Evolutionary conservation across 345 rosid species (phyloP).

Genomic region (Salix arbutifolia): DNA sequence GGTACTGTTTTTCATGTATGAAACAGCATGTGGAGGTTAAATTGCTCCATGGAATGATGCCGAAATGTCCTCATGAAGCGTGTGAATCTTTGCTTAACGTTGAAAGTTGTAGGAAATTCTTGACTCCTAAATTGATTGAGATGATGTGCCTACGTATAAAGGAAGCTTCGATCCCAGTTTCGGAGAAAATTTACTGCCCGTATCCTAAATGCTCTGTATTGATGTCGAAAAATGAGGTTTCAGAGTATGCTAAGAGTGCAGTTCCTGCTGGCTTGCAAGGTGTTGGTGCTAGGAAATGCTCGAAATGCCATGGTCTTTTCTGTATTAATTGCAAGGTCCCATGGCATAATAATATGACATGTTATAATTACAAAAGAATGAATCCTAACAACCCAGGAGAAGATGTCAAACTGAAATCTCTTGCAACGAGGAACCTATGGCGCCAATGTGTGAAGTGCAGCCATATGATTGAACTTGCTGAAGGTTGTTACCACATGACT

Average conservation of each 20-base stretch:
- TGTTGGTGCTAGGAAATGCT: slow-evolving; percentile 55
- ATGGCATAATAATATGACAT: slow-evolving; percentile 59
- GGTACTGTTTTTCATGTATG: slow-evolving; percentile 80
- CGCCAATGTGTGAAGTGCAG: slow-evolving; percentile 47
- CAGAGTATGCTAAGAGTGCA: slow-evolving; percentile 31
- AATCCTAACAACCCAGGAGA: slow-evolving; percentile 41
- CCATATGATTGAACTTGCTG: slow-evolving; percentile 53
- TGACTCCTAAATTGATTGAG: slow-evolving; percentile 58
- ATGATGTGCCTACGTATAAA: slow-evolving; percentile 49
- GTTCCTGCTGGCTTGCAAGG: slow-evolving; percentile 15
- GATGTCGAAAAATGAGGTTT: slow-evolving; percentile 53
- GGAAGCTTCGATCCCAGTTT: slow-evolving; percentile 58
- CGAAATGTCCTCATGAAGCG: slow-evolving; percentile 67
- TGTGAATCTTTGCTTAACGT: slow-evolving; percentile 56
- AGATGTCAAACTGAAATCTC: slow-evolving; percentile 43
- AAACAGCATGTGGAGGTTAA: slow-evolving; percentile 74
- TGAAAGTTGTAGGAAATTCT: slow-evolving; percentile 47
- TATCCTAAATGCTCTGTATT: slow-evolving; percentile 71
- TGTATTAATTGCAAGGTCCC: slow-evolving; percentile 75
- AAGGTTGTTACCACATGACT: slow-evolving; percentile 61
- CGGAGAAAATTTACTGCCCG: slow-evolving; percentile 75
- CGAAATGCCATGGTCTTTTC: slow-evolving; percentile 47
- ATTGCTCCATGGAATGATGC: slow-evolving; percentile 54
- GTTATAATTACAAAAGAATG: slow-evolving; percentile 36
- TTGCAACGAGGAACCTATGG: slow-evolving; percentile 46